A percentile compares a stretch with the other conserved stretches of the same genome.
Evolutionary conservation across 2,329 filamentous ascomycete species (phyloP).

Genomic region (Verruconis gallopava): DNA sequence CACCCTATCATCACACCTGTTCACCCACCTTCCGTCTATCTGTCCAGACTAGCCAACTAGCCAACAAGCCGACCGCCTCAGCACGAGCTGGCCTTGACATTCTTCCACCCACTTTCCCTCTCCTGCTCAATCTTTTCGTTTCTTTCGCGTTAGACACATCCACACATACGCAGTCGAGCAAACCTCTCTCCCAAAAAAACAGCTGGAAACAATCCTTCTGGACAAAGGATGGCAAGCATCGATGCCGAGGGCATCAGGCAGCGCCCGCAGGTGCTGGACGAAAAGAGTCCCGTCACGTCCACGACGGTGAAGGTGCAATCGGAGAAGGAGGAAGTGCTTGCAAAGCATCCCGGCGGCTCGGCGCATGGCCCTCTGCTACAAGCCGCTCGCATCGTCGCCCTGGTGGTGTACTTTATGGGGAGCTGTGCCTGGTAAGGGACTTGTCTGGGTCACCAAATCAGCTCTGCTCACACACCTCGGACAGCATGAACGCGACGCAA

Average conservation of each 20-base stretch:
- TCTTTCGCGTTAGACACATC: no score
- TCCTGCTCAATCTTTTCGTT: no score
- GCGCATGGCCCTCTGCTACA: conserved; percentile 30
- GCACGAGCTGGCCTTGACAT: no score
- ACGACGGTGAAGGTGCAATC: neutral
- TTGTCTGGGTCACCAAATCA: no score
- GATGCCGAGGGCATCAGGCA: conserved; percentile 1
- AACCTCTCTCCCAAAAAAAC: no score
- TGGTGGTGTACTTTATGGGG: conserved; percentile 33
- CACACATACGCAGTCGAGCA: no score
- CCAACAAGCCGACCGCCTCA: no score
- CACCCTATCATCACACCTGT: no score
- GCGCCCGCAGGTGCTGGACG: neutral
- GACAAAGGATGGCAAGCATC: neutral
- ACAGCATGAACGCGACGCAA: conserved; percentile 49
- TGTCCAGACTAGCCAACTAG: no score
- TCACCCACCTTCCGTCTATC: no score
- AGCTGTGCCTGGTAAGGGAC: conserved; percentile 26
- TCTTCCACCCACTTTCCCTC: no score
- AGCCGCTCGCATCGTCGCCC: conserved; percentile 29
- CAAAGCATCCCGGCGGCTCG: neutral
- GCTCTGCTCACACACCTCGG: no score
- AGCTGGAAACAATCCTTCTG: neutral
- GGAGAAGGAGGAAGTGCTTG: neutral
- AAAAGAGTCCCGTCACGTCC: neutral